Evolutionary conservation across 495 filamentous ascomycete species (phyloP).

Genomic region (Apodospora peruviana): DNA sequence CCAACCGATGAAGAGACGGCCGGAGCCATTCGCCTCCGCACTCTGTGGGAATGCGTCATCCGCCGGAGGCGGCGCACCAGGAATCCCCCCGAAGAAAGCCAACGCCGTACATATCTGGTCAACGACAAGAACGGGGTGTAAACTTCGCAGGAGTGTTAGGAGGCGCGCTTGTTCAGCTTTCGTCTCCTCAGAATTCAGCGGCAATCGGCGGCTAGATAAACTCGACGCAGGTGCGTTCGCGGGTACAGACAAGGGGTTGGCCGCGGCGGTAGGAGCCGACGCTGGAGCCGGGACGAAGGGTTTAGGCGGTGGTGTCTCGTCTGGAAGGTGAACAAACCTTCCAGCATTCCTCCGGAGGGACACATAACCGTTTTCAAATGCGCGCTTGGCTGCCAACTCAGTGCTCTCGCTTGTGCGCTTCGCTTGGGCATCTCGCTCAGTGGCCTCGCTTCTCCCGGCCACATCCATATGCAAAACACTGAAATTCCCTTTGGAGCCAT

Average conservation of each 20-base stretch:
- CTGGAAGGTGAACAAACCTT: conserved; percentile 30
- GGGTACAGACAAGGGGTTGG: background rate
- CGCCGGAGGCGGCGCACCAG: conserved; percentile 47
- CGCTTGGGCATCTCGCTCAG: conserved; percentile 44
- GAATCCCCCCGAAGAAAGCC: conserved; percentile 53
- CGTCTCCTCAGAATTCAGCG: conserved; percentile 41
- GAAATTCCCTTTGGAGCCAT: conserved; percentile 53
- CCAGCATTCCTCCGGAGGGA: conserved; percentile 43
- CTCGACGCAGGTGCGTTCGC: conserved; percentile 1
- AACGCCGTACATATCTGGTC: conserved; percentile 54
- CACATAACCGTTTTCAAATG: conserved; percentile 45
- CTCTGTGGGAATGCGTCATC: conserved; percentile 49
- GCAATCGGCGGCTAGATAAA: conserved; percentile 11
- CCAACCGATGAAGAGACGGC: conserved; percentile 53
- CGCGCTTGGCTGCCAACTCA: conserved; percentile 44
- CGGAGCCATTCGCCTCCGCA: conserved; percentile 47
- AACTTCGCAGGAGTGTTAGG: conserved; percentile 45
- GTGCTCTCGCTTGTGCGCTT: conserved; percentile 55
- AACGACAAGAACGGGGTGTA: conserved; percentile 47
- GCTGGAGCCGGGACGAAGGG: conserved; percentile 14
- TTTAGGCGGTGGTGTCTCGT: conserved; percentile 13
- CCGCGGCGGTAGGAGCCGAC: background rate
- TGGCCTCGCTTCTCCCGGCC: conserved; percentile 33
- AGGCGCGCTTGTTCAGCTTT: conserved; percentile 52
- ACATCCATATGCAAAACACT: conserved; percentile 54